A percentile compares a stretch with the other conserved stretches of the same genome.
These are phyloP conservation scores for Crithidia mellificae DNA, from an alignment of 208 protist species.

Conservation along the genomic window DNA sequence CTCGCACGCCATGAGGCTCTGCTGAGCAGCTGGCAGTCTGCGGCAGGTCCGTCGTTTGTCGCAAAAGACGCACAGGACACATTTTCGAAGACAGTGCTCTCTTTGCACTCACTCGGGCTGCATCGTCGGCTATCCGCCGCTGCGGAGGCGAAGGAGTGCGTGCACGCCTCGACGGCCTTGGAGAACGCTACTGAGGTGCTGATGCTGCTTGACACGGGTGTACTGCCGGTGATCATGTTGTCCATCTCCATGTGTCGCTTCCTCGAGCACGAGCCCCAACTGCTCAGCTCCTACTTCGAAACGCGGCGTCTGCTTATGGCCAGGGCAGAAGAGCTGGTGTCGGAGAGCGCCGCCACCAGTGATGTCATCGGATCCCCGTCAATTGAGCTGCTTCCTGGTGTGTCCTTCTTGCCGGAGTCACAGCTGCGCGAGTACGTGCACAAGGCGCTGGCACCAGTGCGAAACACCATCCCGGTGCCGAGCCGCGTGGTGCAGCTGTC, in stretches of 20 bases:
- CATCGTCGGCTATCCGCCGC: neutral
- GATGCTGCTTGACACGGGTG: constrained; percentile 7
- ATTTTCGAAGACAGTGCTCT: neutral
- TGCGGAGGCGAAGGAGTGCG: neutral
- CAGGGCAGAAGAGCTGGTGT: neutral
- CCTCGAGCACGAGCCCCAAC: constrained; percentile 9
- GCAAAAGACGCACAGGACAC: neutral
- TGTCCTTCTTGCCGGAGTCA: constrained; percentile 9
- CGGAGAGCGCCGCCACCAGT: neutral
- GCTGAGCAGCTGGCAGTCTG: constrained; percentile 8
- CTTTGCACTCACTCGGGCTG: constrained; percentile 8
- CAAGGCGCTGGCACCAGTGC: neutral
- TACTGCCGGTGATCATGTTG: constrained; percentile 17
- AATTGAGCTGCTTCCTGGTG: neutral
- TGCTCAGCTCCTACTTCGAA: constrained; percentile 9
- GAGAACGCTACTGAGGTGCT: constrained; percentile 7
- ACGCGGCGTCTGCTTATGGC: constrained; percentile 15
- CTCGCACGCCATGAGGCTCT: constrained; percentile 21
- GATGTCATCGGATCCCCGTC: neutral
- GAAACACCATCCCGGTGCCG: neutral
- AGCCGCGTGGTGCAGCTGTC: constrained; percentile 20
- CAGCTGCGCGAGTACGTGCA: constrained; percentile 12
- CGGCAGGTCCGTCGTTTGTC: neutral
- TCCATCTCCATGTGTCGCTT: constrained; percentile 5
- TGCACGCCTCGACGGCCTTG: neutral